Evolutionary conservation across 1,139 yeast genomes (phyloP), one percentile per base, ranked within the genome.

Genomic region (Pichia sp.): DNA sequence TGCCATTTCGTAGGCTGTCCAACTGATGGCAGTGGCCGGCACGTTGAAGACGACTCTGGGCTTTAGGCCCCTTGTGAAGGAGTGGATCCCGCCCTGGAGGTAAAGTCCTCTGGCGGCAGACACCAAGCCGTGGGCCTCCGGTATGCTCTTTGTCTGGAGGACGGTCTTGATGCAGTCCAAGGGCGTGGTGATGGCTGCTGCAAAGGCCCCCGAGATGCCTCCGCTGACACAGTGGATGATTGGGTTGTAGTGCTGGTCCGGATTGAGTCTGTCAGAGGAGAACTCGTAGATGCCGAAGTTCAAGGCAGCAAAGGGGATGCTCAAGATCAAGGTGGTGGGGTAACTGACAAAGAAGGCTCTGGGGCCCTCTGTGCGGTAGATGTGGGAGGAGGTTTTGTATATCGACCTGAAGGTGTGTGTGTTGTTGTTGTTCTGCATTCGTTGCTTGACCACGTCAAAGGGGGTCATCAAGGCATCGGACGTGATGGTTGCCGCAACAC

Each of bases 1-100:
- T 46, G 97, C 98, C 95, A 92, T 89, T 70, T 93, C 99, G 71
- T 95, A 93, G 26, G 97, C 92, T 1, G 98, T 93, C 99, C 99
- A 93, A 61, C 96, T 85, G 58, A 93, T 92, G 38, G 99, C 99
- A 11, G 99, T 92, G 50, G 96, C 87, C 23, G 99, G 99, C 69
- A 93, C 92, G 70, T 92, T 90, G 61, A 95, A 88, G 43, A 93
- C 84, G 54, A 95, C 84, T 71, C 99, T 82, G 50, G 99, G 98
- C 67, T 85, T 84, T 67, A 92, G 76, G 31, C 99, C 99, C 65
- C 96, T 78, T 66, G 79, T 70, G 70, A 93, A 92, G 0, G 96
- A 95, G 41, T 64, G 63, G 60, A 79, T 63, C 4, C 97, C 97
- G 55, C 85, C 82, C 50, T 79, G 78, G 55, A 75, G 71, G 66